Evolutionary conservation across 352 stramenopile species (phyloP), one percentile per base, ranked within the genome.

Genomic region (Globisporangium barbulae): DNA sequence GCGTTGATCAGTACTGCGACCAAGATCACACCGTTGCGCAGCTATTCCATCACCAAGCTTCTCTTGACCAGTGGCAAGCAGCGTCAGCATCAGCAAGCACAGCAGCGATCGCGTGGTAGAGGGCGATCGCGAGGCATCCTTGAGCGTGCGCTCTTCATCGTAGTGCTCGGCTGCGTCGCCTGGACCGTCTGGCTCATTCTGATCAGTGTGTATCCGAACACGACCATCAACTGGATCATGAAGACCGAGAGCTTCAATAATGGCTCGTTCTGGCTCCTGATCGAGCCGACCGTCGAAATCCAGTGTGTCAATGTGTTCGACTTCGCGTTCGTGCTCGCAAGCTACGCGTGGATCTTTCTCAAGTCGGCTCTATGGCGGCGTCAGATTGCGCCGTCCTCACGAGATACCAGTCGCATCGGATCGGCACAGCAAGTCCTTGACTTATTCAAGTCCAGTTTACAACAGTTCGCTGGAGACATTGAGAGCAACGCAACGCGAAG

Each of bases 211-310:
- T 33, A 68, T 0, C 72, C 76, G 17, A 83, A 79, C 28, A 42
- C 62, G 1, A 67, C 59, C 0, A 64, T 76, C 59, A 85, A 79
- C 52, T 63, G 59, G 30, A 9, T 78, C 21, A 81, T 73, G 65
- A 17, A 53, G 4, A 83, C 76, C 0, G 35, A 61, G n/a, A 44
- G 66, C 5, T 69, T 72, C 9, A 70, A 81, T 56, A 56, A 74
- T 21, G 70, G 74, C 8, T 57, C 61, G 2, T 83, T 79, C 53
- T 85, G 74, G 70, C 28, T 75, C 9, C 13, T 85, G 0, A 61
- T 71, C 5, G 68, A 82, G 13, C 65, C 73, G 17, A 49, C 72
- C 12, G 15, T 48, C 1, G 33, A 39, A 30, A 58, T 76, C 30
- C 49, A 59, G 42, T 41, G n/a, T 10, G 6, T 76, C 5, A 67